These are phyloP conservation scores for Hippophae tibetana DNA, from an alignment of 306 rosid genomes.

Conservation along the genomic window DNA sequence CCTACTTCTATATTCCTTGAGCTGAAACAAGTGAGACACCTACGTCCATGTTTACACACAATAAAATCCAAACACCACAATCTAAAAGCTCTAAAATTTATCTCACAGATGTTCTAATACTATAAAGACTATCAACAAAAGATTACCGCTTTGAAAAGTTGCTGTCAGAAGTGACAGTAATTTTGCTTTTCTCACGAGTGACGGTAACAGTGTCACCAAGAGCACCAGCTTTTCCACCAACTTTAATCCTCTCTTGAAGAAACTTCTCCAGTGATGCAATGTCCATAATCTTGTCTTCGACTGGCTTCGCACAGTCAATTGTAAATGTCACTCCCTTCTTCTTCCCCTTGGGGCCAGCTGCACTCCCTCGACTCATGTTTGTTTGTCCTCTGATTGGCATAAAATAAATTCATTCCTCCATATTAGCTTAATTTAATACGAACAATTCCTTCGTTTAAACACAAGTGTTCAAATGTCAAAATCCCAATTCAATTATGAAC, in stretches of 20 bases:
- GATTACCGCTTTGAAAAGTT: constrained; percentile 58
- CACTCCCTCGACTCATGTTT: constrained; percentile 75
- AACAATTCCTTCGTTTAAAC: too few species aligned
- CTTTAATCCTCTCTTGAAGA: constrained; percentile 91
- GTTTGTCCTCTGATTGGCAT: constrained; percentile 5
- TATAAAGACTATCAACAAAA: background rate
- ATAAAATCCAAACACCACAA: too few species aligned
- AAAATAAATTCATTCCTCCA: too few species aligned
- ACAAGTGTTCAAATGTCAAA: too few species aligned
- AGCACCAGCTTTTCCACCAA: constrained; percentile 89
- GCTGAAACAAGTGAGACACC: too few species aligned
- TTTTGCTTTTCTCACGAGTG: constrained; percentile 56
- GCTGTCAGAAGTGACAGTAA: constrained; percentile 55
- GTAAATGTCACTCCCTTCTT: constrained; percentile 78
- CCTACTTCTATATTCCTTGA: too few species aligned
- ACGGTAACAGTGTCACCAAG: constrained; percentile 58
- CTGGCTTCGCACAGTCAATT: constrained; percentile 86
- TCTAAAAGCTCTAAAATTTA: too few species aligned
- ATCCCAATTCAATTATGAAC: too few species aligned
- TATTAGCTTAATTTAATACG: too few species aligned
- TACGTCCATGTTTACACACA: too few species aligned
- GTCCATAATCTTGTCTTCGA: constrained; percentile 97
- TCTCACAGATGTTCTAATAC: background rate
- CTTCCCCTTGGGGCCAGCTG: constrained; percentile 76
- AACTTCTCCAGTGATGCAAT: constrained; percentile 91